A percentile compares a stretch with the other conserved stretches of the same genome.
These are phyloP conservation scores for Amaranthus palmeri DNA, from an alignment of 148 eudicot species.

Conservation along the genomic window DNA sequence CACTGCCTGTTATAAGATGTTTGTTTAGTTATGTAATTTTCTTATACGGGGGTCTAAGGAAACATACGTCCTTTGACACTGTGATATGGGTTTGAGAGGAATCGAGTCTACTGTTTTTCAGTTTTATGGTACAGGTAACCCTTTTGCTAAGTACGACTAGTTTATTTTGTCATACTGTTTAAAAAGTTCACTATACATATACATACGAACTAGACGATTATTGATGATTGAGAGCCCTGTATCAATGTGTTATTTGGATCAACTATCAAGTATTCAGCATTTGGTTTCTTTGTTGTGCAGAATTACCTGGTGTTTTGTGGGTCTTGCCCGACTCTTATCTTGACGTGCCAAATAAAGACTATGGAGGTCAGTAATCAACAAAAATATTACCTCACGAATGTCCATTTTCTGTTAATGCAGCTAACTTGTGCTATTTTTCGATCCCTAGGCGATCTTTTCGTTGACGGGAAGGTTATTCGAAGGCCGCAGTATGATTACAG, in stretches of 20 bases:
- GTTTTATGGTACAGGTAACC: not conserved
- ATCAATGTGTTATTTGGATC: not conserved
- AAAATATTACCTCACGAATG: not conserved
- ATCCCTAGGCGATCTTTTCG: conserved; percentile 62
- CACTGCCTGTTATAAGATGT: no score
- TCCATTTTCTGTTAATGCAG: not conserved
- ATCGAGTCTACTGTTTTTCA: not conserved
- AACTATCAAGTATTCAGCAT: not conserved
- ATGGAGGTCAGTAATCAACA: conserved; percentile 63
- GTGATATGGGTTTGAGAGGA: not conserved
- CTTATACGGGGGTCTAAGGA: not conserved
- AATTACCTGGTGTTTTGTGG: conserved; percentile 77
- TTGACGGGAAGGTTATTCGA: conserved; percentile 73
- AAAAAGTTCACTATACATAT: not conserved
- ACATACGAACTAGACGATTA: not conserved
- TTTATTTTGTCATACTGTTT: no score
- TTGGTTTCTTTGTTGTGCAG: conserved; percentile 31
- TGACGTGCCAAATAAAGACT: conserved; percentile 92
- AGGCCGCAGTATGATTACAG: conserved; percentile 76
- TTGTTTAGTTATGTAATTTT: no score
- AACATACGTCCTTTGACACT: not conserved
- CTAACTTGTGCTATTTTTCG: conserved; percentile 7
- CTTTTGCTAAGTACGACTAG: no score
- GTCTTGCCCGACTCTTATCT: conserved; percentile 96
- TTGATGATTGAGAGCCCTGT: not conserved